Evolutionary conservation across 2,329 filamentous ascomycete genomes (phyloP).

Genomic region (Trichoderma afroharzianum): DNA sequence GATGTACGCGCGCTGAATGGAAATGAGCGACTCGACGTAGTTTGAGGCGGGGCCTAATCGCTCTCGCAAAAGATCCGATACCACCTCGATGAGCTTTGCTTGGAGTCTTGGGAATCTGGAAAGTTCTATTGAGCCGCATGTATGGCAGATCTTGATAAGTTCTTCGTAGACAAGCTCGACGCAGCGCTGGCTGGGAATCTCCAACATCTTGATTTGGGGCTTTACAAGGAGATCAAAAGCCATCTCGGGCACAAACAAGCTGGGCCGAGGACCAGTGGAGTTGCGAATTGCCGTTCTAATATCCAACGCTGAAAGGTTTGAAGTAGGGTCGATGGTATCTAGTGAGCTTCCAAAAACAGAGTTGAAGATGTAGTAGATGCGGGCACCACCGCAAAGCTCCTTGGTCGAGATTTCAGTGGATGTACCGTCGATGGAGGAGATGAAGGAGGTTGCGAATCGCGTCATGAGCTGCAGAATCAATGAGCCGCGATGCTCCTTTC

Average conservation of each 20-base stretch:
- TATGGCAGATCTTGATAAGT: constrained; percentile 98
- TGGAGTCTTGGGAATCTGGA: constrained; percentile 89
- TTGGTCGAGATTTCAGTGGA: constrained; percentile 98
- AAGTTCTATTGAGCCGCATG: constrained; percentile 91
- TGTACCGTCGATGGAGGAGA: constrained; percentile 96
- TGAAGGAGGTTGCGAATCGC: constrained; percentile 94
- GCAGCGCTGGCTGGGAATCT: constrained; percentile 91
- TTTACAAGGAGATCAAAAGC: constrained; percentile 97
- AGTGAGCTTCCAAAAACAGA: constrained; percentile 96
- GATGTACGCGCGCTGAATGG: constrained; percentile 97
- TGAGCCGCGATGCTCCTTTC: constrained; percentile 92
- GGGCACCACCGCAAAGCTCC: constrained; percentile 88
- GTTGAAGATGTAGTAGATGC: constrained; percentile 99
- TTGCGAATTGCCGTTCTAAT: constrained; percentile 97
- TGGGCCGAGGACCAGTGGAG: constrained; percentile 91
- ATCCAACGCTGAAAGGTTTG: constrained; percentile 88
- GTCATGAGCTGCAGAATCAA: constrained; percentile 97
- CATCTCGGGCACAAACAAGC: constrained; percentile 94
- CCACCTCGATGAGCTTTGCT: constrained; percentile 95
- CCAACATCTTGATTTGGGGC: constrained; percentile 94
- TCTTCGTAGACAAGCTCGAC: constrained; percentile 98
- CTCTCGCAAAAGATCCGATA: constrained; percentile 91
- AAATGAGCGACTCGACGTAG: constrained; percentile 95
- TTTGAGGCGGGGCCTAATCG: constrained; percentile 81
- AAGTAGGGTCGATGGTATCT: constrained; percentile 93